A percentile compares a stretch with the other conserved stretches of the same genome.
Evolutionary conservation across 2,329 filamentous ascomycete species (phyloP).

Genomic region (Fusarium nematophilum): DNA sequence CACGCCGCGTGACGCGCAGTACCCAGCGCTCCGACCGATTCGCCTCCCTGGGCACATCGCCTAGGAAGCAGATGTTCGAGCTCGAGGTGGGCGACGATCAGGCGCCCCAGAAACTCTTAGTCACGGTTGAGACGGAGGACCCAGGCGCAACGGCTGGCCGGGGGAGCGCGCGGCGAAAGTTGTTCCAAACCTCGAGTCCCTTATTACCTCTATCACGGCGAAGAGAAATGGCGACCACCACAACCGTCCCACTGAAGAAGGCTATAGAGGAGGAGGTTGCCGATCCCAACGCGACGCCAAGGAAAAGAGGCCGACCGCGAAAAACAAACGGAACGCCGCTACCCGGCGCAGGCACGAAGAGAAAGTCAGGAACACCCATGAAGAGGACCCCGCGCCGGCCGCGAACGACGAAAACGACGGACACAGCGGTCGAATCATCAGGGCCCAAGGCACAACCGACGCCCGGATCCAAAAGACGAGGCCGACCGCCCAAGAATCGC

Average conservation of each 20-base stretch:
- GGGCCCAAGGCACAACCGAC: slow-evolving; percentile 45
- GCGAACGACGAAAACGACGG: slow-evolving; percentile 46
- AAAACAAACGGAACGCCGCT: slow-evolving; percentile 65
- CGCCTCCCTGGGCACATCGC: slow-evolving; percentile 55
- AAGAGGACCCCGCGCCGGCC: slow-evolving; percentile 49
- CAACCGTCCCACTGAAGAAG: slow-evolving; percentile 63
- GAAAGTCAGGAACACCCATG: slow-evolving; percentile 59
- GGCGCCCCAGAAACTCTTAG: slow-evolving; percentile 63
- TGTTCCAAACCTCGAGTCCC: slow-evolving; percentile 59
- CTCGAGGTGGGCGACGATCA: slow-evolving; percentile 64
- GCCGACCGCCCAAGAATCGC: slow-evolving; percentile 46
- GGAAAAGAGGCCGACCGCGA: slow-evolving; percentile 59
- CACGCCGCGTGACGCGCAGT: slow-evolving; percentile 58
- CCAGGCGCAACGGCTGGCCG: slow-evolving; percentile 49
- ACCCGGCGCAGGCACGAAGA: slow-evolving; percentile 55
- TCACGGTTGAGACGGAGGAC: slow-evolving; percentile 66
- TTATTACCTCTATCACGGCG: slow-evolving; percentile 49
- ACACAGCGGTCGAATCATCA: slow-evolving; percentile 41
- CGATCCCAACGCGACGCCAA: slow-evolving; percentile 53
- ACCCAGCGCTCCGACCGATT: slow-evolving; percentile 56
- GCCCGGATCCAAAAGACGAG: slow-evolving; percentile 46
- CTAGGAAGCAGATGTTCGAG: slow-evolving; percentile 67
- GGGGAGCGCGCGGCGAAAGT: slow-evolving; percentile 51
- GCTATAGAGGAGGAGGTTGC: slow-evolving; percentile 47
- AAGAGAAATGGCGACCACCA: slow-evolving; percentile 57